Evolutionary conservation across 2,329 filamentous ascomycete genomes (phyloP), one percentile per base, ranked within the genome.

Genomic region (Drechslerella stenobrocha): DNA sequence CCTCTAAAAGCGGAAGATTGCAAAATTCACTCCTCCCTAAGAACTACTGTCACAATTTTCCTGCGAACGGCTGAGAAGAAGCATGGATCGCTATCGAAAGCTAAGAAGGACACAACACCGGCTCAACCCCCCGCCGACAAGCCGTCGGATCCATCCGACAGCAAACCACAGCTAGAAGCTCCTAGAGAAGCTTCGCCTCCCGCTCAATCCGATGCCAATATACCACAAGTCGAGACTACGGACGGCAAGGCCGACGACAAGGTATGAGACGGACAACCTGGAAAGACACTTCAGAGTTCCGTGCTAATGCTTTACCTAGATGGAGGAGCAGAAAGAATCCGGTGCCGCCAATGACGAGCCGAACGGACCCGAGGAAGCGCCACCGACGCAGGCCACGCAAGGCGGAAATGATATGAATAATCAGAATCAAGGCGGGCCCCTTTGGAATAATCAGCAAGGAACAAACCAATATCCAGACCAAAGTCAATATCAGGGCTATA

Each of bases 51-150:
- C 71, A 88, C 89, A 72, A 89, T 93, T 9, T 98, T 95, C 74
- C 78, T 98, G 48, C 88, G 91, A 73, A 95, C 87, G 0, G 88
- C 90, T 72, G 88, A 95, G 76, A 95, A 95, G 81, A 95, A 95
- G 77, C 83, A 88, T 70, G 87, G 91, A 51, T 80, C 80, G 42
- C 81, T 83, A 44, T 77, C 74, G 61, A 78, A 78, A 52, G 76
- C 77, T 56, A 73, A 75, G 48, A 75, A 77, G 42, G 74, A 75
- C 28, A 72, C 73, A 24, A 75, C 77, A 20, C 76, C 78, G 8
- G 71, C 55, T 26, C 53, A 55, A 52, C 46, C 50, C 2, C 50
- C 63, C 11, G 50, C 53, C 7, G 63, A 67, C 28, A 60, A 67
- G 15, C 44, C 63, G 1, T 22, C 23, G 5, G 55, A 60, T 24